Percentiles rank a stretch among this genome's conserved stretches.
These are phyloP conservation scores for Chlamydomonas sp. DNA, from an alignment of 139 green algal species.

Conservation along the genomic window DNA sequence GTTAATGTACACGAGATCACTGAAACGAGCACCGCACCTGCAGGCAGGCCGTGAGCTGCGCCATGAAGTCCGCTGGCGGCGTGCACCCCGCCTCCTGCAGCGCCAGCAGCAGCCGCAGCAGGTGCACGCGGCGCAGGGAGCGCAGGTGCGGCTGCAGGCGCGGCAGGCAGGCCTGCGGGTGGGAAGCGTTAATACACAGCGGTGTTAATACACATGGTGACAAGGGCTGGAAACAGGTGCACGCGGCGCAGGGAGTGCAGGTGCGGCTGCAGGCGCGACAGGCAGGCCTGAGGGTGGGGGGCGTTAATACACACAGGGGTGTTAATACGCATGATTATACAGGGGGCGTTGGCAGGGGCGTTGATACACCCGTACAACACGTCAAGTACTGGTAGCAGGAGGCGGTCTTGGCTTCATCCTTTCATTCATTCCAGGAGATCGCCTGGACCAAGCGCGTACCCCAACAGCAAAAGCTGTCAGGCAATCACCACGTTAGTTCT, in stretches of 20 bases:
- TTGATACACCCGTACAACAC: too few relatives aligned
- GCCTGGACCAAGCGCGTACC: background rate
- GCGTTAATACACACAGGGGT: too few relatives aligned
- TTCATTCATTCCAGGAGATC: background rate
- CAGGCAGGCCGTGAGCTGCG: background rate
- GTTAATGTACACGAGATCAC: background rate
- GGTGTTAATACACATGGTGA: too few relatives aligned
- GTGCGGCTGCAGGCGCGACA: background rate
- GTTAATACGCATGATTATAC: too few relatives aligned
- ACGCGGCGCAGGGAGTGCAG: constrained; percentile 9
- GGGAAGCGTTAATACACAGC: too few relatives aligned
- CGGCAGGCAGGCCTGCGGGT: background rate
- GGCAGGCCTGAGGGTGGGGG: background rate
- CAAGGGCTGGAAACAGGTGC: background rate
- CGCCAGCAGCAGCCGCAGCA: constrained; percentile 32
- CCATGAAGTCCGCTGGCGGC: constrained; percentile 4
- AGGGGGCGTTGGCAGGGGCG: too few relatives aligned
- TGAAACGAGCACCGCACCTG: background rate
- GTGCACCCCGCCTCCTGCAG: background rate
- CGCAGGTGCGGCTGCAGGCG: constrained; percentile 18
- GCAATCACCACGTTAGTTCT: too few relatives aligned
- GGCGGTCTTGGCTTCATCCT: too few relatives aligned
- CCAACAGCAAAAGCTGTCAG: too few relatives aligned
- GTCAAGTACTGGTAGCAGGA: too few relatives aligned
- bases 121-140: constrained; percentile 7